Percentiles rank a stretch among this genome's conserved stretches.
Conservation (phyloP, 495 filamentous ascomycete species). For the Apiosordaria backusii region DNA sequence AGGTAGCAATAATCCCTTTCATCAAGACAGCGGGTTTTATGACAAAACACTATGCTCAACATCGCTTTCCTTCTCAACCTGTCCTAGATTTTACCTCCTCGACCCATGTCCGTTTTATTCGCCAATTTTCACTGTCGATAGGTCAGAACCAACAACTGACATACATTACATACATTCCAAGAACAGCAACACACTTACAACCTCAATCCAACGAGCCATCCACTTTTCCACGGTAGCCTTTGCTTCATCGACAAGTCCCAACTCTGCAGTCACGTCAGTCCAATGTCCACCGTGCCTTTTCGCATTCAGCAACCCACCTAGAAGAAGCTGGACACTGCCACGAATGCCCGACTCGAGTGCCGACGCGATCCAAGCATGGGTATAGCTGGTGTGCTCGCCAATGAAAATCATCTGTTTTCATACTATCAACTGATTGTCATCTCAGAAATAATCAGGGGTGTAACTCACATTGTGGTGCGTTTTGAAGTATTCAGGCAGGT, state of each 20-base stretch:
- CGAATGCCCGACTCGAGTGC: conserved; percentile 65
- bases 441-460: no score
- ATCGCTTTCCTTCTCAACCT: no score
- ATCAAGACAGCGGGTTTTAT: neutral
- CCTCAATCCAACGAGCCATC: conserved; percentile 62
- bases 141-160: neutral
- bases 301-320: conserved; percentile 32
- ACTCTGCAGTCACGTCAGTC: conserved; percentile 28
- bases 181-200: conserved; percentile 2
- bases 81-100: no score
- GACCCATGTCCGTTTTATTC: neutral
- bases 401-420: conserved; percentile 53
- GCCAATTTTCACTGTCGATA: neutral
- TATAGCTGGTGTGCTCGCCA: conserved; percentile 69
- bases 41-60: no score
- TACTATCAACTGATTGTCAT: conserved; percentile 22
- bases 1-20: neutral
- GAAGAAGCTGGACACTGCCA: conserved; percentile 59
- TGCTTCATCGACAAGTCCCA: conserved; percentile 67
- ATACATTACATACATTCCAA: no score
- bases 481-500: conserved; percentile 65
- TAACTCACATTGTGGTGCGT: conserved; percentile 49
- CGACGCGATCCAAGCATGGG: conserved; percentile 70
- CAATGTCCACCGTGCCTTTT: neutral
- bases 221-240: conserved; percentile 60